These are phyloP conservation scores for Mycena vitilis DNA, from an alignment of 768 basidiomycete species.

Conservation along the genomic window DNA sequence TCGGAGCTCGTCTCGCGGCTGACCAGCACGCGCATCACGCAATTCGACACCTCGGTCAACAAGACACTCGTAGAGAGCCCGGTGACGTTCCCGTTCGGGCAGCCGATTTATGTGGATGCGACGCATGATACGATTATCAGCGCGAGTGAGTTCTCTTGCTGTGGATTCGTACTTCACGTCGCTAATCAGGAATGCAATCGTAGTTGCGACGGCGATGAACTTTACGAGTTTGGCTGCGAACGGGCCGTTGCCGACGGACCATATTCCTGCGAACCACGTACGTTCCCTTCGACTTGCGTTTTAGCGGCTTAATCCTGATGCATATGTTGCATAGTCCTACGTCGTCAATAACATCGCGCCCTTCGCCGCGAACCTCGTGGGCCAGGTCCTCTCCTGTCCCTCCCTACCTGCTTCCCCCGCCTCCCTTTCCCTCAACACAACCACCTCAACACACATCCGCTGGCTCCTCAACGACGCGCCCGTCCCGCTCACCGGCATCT, in stretches of 20 bases:
- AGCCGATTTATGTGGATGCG: slow-evolving; percentile 77
- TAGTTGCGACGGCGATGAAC: slow-evolving; percentile 79
- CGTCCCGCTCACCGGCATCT: slow-evolving; percentile 73
- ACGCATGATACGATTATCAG: slow-evolving; percentile 80
- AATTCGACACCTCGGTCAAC: slow-evolving; percentile 72
- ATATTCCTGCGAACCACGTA: slow-evolving; percentile 66
- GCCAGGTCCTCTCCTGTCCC: slow-evolving; percentile 60
- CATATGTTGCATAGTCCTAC: slow-evolving; percentile 22
- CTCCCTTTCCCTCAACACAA: slow-evolving; percentile 7
- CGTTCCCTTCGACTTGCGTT: slow-evolving; percentile 19
- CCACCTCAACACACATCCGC: slow-evolving; percentile 60
- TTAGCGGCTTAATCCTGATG: neutral
- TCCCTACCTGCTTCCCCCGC: slow-evolving; percentile 41
- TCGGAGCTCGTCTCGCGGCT: slow-evolving; percentile 81
- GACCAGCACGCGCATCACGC: slow-evolving; percentile 66
- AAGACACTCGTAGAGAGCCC: slow-evolving; percentile 67
- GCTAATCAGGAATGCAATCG: neutral
- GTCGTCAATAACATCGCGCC: slow-evolving; percentile 47
- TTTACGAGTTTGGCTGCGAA: slow-evolving; percentile 68
- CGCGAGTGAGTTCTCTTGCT: slow-evolving; percentile 58
- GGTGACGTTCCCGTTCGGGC: slow-evolving; percentile 65
- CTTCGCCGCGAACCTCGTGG: slow-evolving; percentile 52
- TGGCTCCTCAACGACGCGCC: slow-evolving; percentile 82
- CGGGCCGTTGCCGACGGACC: slow-evolving; percentile 73
- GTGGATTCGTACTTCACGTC: neutral